These are phyloP conservation scores for Fusarium nanum DNA, from an alignment of 2,329 filamentous ascomycete species.

Conservation along the genomic window DNA sequence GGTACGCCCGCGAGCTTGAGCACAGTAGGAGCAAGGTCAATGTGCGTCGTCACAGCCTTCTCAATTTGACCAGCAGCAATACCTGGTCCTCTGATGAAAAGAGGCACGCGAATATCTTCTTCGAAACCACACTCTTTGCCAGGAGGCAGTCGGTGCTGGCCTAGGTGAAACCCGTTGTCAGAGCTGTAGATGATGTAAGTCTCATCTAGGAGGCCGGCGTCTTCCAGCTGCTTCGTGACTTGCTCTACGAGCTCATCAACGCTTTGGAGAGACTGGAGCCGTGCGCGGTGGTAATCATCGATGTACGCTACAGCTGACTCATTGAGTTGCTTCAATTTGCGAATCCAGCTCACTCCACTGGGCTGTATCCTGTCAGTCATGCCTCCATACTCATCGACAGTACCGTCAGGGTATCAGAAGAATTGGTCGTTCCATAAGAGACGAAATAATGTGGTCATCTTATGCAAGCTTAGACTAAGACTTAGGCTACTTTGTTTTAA, in stretches of 20 bases:
- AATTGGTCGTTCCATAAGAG: too few species aligned
- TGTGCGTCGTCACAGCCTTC: conserved; percentile 67
- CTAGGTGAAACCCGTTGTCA: conserved; percentile 71
- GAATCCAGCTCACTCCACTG: conserved; percentile 60
- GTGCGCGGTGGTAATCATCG: conserved; percentile 63
- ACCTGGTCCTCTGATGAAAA: conserved; percentile 67
- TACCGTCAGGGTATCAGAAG: too few species aligned
- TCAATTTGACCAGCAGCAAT: conserved; percentile 55
- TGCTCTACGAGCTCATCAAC: conserved; percentile 67
- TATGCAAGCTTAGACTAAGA: too few species aligned
- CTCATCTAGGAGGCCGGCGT: conserved; percentile 70
- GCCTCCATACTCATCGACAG: too few species aligned
- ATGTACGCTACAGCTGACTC: conserved; percentile 58
- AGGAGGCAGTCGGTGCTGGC: conserved; percentile 68
- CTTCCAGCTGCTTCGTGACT: conserved; percentile 57
- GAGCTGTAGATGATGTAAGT: conserved; percentile 70
- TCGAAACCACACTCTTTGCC: conserved; percentile 70
- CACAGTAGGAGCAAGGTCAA: conserved; percentile 72
- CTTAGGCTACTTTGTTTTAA: too few species aligned
- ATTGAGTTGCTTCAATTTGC: conserved; percentile 55
- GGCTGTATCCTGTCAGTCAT: conserved; percentile 23
- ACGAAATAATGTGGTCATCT: too few species aligned
- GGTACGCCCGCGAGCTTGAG: conserved; percentile 58
- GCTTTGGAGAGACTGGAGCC: conserved; percentile 63
- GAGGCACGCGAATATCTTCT: conserved; percentile 69